Evolutionary conservation across 1,284 basidiomycete species (phyloP), one percentile per base, ranked within the genome.

Genomic region (Leccinum solheimii): DNA sequence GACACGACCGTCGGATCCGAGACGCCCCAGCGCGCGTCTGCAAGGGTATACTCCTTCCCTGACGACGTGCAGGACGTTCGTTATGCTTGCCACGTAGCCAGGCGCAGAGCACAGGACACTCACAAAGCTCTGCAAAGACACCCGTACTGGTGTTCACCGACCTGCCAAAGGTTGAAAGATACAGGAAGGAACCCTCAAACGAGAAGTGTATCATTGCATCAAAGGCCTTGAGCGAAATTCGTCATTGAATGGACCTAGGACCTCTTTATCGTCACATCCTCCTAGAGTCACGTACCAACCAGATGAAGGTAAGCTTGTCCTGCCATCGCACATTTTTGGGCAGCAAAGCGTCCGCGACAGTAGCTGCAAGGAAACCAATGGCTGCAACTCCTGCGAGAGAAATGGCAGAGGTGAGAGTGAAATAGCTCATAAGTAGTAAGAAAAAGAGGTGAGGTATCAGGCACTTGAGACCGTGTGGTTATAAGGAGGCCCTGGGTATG

Each of bases 1-100:
- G 90, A 87, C 49, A 94, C 90, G 53, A 94, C 82, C 0, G 88
- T 90, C 1, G 90, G 83, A 67, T 94, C 91, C 0, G 91, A 80
- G 32, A 81, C 73, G 14, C 90, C 92, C 92, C 92, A 94, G 53
- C 91, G 84, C 61, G 83, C 82, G 69, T 94, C 92, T 10, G 91
- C 92, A 7, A 80, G 79, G n/a, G 88, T 85, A 68, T 94, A 94
- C 61, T 86, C 85, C 59, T 76, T 80, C 83, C 83, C 83, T 85
- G 60, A 30, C 1, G n/a, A 11, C 16, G 27, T 45, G 49, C 27
- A 32, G 32, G 21, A 27, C 13, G 23, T 54, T 40, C 19, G 10
- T 58, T 55, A 63, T 30, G 52, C 50, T 6, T 26, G 48, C 21
- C 38, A 60, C 30, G 11, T 43, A 14, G 23, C 52, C n/a, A 55